Evolutionary conservation across 192 early-diverging fungal genomes (phyloP).

Genomic region (Coemansia javaensis): DNA sequence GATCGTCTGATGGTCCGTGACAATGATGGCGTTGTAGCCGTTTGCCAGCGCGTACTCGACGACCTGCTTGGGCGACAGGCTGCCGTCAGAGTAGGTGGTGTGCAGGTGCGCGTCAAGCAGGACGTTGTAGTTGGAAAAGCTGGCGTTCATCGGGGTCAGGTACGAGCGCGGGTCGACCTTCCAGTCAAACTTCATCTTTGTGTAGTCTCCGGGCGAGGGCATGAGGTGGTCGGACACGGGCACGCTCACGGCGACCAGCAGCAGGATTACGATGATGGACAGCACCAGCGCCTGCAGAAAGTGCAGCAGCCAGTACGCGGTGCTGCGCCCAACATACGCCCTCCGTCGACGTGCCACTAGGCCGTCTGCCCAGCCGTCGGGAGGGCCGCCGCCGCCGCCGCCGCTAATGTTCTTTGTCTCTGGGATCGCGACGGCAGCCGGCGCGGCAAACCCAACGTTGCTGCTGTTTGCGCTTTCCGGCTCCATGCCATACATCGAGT

Average conservation of each 20-base stretch:
- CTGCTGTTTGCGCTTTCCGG: too few relatives aligned
- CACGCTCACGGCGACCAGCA: constrained; percentile 35
- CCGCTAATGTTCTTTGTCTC: neutral
- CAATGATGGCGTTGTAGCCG: constrained; percentile 68
- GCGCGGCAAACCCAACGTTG: too few relatives aligned
- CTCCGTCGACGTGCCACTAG: constrained; percentile 4
- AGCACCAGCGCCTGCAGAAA: constrained; percentile 25
- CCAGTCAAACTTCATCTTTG: constrained; percentile 29
- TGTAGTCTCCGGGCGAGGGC: constrained; percentile 26
- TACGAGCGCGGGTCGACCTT: constrained; percentile 25
- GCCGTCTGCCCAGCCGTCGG: constrained; percentile 16
- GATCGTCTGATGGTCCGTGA: constrained; percentile 69
- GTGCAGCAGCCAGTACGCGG: constrained; percentile 10
- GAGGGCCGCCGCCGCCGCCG: constrained; percentile 5
- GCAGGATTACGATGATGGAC: constrained; percentile 29
- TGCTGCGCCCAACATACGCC: neutral
- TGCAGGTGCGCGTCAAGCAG: constrained; percentile 66
- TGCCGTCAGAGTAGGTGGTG: constrained; percentile 59
- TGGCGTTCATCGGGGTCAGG: constrained; percentile 29
- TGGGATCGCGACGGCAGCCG: neutral
- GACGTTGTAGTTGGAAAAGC: constrained; percentile 50
- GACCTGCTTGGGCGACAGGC: constrained; percentile 53
- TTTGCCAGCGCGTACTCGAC: constrained; percentile 64
- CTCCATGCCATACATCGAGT: too few relatives aligned
- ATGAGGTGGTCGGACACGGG: constrained; percentile 41